These are phyloP conservation scores for Euphorbia pulcherrima DNA, from an alignment of 345 rosid species.

Conservation along the genomic window DNA sequence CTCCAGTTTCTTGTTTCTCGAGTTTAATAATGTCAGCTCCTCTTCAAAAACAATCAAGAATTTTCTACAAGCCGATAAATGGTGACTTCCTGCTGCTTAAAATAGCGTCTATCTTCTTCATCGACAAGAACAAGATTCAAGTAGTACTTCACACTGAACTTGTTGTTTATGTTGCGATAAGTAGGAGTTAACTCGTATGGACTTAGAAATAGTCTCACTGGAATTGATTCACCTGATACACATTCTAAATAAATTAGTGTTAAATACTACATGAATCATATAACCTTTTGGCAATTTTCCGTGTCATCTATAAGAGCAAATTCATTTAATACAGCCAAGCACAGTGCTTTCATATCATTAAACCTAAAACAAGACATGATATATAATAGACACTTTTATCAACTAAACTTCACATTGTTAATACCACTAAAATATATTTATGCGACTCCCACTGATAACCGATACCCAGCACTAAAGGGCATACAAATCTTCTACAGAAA, in stretches of 20 bases:
- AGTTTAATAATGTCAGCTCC: neutral
- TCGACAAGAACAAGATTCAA: constrained; percentile 93
- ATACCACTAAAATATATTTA: too few species aligned
- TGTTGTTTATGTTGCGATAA: constrained; percentile 89
- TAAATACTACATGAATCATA: too few species aligned
- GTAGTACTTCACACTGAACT: constrained; percentile 91
- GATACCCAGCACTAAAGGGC: too few species aligned
- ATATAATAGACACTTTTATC: too few species aligned
- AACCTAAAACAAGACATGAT: too few species aligned
- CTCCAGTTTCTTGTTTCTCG: neutral
- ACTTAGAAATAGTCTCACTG: constrained; percentile 85
- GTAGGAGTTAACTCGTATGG: constrained; percentile 97
- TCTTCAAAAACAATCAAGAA: constrained; percentile 28
- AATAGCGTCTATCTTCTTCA: constrained; percentile 96
- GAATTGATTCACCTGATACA: constrained; percentile 84
- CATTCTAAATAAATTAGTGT: neutral
- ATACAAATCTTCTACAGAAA: too few species aligned
- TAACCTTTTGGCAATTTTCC: too few species aligned
- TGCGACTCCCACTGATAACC: too few species aligned
- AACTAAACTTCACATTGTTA: too few species aligned
- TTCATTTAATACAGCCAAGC: too few species aligned
- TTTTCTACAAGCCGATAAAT: constrained; percentile 75
- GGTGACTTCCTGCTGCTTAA: constrained; percentile 94
- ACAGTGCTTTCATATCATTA: too few species aligned
- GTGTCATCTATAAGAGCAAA: too few species aligned